Evolutionary conservation across 306 rosid species (phyloP).

Genomic region (Prinsepia uniflora): DNA sequence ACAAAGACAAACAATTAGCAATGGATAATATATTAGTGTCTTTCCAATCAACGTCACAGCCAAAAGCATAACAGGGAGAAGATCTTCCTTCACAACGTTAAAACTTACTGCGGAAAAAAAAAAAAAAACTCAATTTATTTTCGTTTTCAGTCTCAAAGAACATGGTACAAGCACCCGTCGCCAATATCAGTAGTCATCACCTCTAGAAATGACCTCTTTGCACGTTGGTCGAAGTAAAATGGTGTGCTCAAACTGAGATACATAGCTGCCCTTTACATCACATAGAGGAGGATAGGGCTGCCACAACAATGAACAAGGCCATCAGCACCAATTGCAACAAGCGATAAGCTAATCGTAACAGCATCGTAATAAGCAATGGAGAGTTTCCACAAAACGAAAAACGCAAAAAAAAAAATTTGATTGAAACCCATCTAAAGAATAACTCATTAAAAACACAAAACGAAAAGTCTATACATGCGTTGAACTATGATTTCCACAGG

Average conservation of each 20-base stretch:
- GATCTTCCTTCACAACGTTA: no score
- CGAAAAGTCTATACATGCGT: not conserved
- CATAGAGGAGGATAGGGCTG: slow-evolving; percentile 90
- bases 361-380: not conserved
- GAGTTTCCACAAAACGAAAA: no score
- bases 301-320: slow-evolving; percentile 18
- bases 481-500: not conserved
- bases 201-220: slow-evolving; percentile 97
- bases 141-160: not conserved
- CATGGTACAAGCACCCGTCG: not conserved
- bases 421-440: not conserved
- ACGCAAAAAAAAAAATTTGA: no score
- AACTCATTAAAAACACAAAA: not conserved
- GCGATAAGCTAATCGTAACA: not conserved
- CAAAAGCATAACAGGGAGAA: no score
- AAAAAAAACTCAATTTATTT: no score
- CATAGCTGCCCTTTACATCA: slow-evolving; percentile 85
- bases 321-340: slow-evolving; percentile 7
- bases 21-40: no score
- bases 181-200: slow-evolving; percentile 64
- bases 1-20: no score
- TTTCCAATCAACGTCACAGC: no score
- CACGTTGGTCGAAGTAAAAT: slow-evolving; percentile 89
- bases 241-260: slow-evolving; percentile 93
- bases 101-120: no score